Conservation (phyloP, 139 green algal genomes). For the Zygnema cylindricum region DNA sequence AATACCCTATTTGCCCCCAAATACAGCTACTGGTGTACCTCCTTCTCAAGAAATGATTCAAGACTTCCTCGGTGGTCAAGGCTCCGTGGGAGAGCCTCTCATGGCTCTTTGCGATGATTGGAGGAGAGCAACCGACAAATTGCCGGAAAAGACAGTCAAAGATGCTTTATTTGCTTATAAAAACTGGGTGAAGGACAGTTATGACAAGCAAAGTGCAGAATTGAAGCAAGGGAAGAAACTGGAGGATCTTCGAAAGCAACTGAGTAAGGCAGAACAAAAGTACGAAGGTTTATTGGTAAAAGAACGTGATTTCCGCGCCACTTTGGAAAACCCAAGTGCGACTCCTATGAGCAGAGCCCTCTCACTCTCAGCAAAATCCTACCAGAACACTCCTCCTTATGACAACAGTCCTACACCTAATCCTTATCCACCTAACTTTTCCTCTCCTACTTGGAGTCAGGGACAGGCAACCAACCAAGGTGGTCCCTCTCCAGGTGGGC, state of each 20-base stretch:
- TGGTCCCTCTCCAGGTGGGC: too few species aligned
- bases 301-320: conserved; percentile 1
- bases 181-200: conserved; percentile 7
- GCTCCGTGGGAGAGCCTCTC: not conserved
- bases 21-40: not conserved
- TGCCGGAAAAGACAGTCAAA: conserved; percentile 35
- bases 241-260: conserved; percentile 14
- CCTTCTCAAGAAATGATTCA: conserved; percentile 3
- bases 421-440: not conserved
- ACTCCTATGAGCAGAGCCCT: not conserved
- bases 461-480: too few species aligned
- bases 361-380: not conserved
- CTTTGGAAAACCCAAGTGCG: not conserved
- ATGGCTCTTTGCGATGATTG: conserved; percentile 25
- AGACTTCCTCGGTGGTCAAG: not conserved
- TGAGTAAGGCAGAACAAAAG: not conserved
- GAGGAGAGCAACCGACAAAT: conserved; percentile 7
- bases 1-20: not conserved
- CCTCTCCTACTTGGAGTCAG: not conserved
- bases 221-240: conserved; percentile 5
- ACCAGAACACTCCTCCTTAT: not conserved
- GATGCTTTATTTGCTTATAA: conserved; percentile 20
- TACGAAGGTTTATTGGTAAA: not conserved
- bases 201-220: conserved; percentile 13
- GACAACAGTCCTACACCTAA: not conserved